These are phyloP conservation scores for Pezicula carpinea DNA, from an alignment of 2,329 filamentous ascomycete genomes.

Conservation along the genomic window DNA sequence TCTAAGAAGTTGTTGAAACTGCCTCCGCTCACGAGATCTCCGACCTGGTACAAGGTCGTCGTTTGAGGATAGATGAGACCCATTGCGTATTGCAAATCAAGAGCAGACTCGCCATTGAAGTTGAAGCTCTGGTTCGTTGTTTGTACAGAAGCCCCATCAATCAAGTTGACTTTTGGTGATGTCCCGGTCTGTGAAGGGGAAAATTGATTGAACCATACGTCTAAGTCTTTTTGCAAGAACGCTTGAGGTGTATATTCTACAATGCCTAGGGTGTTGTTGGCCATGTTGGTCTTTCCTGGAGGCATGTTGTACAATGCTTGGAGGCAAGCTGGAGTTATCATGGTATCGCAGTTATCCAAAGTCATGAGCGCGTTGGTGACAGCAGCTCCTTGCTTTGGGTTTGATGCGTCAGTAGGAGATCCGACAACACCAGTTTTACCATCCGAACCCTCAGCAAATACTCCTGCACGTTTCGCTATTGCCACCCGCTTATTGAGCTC, in stretches of 20 bases:
- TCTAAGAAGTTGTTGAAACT: constrained; percentile 32
- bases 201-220: constrained; percentile 44
- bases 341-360: constrained; percentile 40
- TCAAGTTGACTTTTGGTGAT: constrained; percentile 31
- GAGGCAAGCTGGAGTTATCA: constrained; percentile 54
- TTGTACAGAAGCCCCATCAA: constrained; percentile 33
- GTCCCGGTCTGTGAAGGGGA: constrained; percentile 35
- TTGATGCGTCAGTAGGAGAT: constrained; percentile 21
- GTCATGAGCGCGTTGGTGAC: constrained; percentile 21
- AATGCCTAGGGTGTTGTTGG: constrained; percentile 47
- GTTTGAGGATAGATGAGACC: constrained; percentile 46
- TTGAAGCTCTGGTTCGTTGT: constrained; percentile 31
- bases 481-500: constrained; percentile 12
- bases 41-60: constrained; percentile 44
- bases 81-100: constrained; percentile 39
- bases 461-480: constrained; percentile 1
- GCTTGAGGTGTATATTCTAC: constrained; percentile 51
- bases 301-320: constrained; percentile 46
- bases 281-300: constrained; percentile 28
- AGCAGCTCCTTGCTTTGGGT: constrained; percentile 20
- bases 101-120: constrained; percentile 35
- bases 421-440: constrained; percentile 20
- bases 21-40: constrained; percentile 26
- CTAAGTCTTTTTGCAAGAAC: constrained; percentile 45
- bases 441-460: not conserved